phyloP scores from a whole-genome alignment of 768 basidiomycete species.

The Strobilomyces confusus region DNA sequence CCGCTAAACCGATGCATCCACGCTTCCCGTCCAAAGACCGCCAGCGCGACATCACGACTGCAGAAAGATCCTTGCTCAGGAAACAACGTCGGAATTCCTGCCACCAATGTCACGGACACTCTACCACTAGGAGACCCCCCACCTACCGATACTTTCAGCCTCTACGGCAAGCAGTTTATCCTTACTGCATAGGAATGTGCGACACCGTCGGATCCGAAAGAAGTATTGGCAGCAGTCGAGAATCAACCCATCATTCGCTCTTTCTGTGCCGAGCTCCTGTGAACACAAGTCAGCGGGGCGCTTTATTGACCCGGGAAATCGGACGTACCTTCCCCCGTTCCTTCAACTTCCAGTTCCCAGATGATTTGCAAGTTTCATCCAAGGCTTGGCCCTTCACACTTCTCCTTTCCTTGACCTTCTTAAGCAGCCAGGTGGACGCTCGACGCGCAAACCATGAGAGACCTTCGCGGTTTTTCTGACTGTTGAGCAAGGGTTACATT shows the following conservation, averaged over 20 bases:
- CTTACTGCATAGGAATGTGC: constrained; percentile 59
- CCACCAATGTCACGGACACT: constrained; percentile 12
- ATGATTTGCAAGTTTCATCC: constrained; percentile 57
- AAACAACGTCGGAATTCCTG: constrained; percentile 24
- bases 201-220: constrained; percentile 33
- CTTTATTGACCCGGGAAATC: not conserved
- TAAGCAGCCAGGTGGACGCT: constrained; percentile 65
- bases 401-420: constrained; percentile 53
- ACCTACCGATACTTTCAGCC: constrained; percentile 44
- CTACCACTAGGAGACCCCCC: not conserved
- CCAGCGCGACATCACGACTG: constrained; percentile 50
- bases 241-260: constrained; percentile 65
- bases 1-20: constrained; percentile 39
- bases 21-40: constrained; percentile 40
- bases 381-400: constrained; percentile 58
- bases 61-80: constrained; percentile 36
- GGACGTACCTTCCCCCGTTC: constrained; percentile 40
- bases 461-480: constrained; percentile 38
- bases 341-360: constrained; percentile 57
- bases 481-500: constrained; percentile 10
- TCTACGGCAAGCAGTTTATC: constrained; percentile 66
- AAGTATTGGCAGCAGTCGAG: constrained; percentile 75
- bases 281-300: not conserved
- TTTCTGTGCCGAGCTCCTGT: constrained; percentile 31
- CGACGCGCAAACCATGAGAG: constrained; percentile 64